Conservation (phyloP, 805 yeast species). For the Kuraishia borneana region DNA sequence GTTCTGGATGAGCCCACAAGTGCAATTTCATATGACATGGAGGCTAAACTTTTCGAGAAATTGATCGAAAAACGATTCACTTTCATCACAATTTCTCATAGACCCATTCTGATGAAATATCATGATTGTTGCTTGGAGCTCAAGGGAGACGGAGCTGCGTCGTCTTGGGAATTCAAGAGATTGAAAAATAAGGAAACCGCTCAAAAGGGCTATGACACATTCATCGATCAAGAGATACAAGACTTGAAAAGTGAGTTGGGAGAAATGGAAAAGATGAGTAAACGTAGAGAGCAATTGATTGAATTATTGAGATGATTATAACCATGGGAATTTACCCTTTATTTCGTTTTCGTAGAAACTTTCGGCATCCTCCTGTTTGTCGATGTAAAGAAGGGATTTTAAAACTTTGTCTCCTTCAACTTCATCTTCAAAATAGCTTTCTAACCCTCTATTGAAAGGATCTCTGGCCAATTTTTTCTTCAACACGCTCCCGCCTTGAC, state of each 20-base stretch:
- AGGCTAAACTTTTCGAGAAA: slow-evolving; percentile 72
- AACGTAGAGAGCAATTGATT: slow-evolving; percentile 49
- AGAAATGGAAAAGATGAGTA: slow-evolving; percentile 46
- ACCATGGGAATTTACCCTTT: slow-evolving; percentile 11
- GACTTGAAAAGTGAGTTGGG: slow-evolving; percentile 50
- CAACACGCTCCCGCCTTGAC: slow-evolving; percentile 29
- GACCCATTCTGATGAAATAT: slow-evolving; percentile 75
- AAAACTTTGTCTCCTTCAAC: slow-evolving; percentile 8
- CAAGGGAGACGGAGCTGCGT: slow-evolving; percentile 41
- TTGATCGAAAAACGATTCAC: slow-evolving; percentile 63
- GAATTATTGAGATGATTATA: slow-evolving; percentile 18
- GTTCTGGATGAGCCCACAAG: slow-evolving; percentile 90
- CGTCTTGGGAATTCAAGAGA: slow-evolving; percentile 32
- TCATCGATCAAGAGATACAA: slow-evolving; percentile 67
- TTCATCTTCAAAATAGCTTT: slow-evolving; percentile 1
- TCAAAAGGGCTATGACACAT: slow-evolving; percentile 27
- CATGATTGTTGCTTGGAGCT: slow-evolving; percentile 71
- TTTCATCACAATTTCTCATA: slow-evolving; percentile 70
- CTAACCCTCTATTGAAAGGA: slow-evolving; percentile 26
- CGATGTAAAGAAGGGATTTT: slow-evolving; percentile 13
- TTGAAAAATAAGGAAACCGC: slow-evolving; percentile 33
- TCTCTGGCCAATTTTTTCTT: slow-evolving; percentile 43
- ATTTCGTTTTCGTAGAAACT: slow-evolving; percentile 10
- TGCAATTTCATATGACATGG: slow-evolving; percentile 84
- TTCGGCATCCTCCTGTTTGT: slow-evolving; percentile 15